Percentiles rank a stretch among this genome's conserved stretches.
Conservation (phyloP, 345 rosid species). For the Murraya paniculata region DNA sequence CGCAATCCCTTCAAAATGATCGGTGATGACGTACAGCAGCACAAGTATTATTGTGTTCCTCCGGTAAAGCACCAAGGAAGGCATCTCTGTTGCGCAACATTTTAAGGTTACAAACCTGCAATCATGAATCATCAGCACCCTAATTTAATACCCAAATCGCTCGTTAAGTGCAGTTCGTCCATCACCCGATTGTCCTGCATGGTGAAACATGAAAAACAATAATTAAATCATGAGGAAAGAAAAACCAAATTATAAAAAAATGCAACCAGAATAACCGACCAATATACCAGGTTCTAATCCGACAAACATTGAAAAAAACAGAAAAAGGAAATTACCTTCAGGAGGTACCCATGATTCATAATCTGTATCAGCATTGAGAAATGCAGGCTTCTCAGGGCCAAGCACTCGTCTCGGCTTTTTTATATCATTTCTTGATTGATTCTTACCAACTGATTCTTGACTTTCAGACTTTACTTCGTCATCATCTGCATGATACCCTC, state of each 20-base stretch:
- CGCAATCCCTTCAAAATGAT: slow-evolving; percentile 1
- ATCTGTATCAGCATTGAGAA: slow-evolving; percentile 45
- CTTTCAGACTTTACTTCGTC: slow-evolving; percentile 29
- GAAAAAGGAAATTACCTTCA: slow-evolving; percentile 48
- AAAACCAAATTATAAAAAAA: neutral
- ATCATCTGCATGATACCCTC: slow-evolving; percentile 56
- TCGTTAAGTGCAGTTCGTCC: slow-evolving; percentile 88
- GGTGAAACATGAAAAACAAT: slow-evolving; percentile 6
- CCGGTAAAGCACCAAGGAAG: neutral
- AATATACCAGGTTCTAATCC: neutral
- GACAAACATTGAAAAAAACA: neutral
- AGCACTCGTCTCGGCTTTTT: slow-evolving; percentile 56
- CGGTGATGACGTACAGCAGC: neutral
- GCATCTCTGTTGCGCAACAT: neutral
- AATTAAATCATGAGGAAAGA: neutral
- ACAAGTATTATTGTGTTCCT: neutral
- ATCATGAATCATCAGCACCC: neutral
- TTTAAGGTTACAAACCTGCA: neutral
- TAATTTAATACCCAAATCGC: slow-evolving; percentile 68
- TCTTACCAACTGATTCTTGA: slow-evolving; percentile 27
- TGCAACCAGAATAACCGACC: neutral
- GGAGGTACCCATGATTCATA: slow-evolving; percentile 93
- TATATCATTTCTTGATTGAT: slow-evolving; percentile 33
- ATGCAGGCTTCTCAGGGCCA: slow-evolving; percentile 83
- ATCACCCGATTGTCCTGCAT: slow-evolving; percentile 94